Evolutionary conservation across 2,329 filamentous ascomycete species (phyloP).

Genomic region (Xylariaceae sp.): DNA sequence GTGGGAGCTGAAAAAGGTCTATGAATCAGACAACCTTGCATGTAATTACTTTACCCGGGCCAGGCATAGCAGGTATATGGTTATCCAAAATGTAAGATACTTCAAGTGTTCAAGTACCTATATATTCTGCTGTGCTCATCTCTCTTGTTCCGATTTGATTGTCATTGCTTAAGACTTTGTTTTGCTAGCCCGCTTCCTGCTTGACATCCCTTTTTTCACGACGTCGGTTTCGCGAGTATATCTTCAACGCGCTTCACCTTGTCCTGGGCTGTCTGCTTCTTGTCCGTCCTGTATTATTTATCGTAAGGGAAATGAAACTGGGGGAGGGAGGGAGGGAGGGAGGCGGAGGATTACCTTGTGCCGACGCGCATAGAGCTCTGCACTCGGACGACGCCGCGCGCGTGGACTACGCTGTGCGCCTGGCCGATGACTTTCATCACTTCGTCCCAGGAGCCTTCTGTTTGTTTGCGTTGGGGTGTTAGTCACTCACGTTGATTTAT

Average conservation of each 20-base stretch:
- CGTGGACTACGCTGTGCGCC: constrained; percentile 79
- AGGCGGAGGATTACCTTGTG: constrained; percentile 60
- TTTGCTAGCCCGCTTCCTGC: no score
- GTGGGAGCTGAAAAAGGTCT: no score
- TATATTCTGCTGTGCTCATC: no score
- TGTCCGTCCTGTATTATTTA: constrained; percentile 70
- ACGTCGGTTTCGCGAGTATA: constrained; percentile 48
- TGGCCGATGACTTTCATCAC: constrained; percentile 88
- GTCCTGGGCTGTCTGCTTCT: constrained; percentile 79
- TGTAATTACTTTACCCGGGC: no score
- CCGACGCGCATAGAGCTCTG: constrained; percentile 90
- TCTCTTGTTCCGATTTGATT: no score
- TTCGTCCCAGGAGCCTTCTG: constrained; percentile 90
- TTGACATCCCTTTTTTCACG: background rate
- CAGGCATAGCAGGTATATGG: no score
- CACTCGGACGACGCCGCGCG: constrained; percentile 78
- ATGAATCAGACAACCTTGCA: no score
- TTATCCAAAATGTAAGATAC: no score
- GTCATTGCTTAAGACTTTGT: no score
- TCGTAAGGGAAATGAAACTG: background rate
- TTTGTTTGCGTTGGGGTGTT: constrained; percentile 10
- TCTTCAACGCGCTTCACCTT: constrained; percentile 72
- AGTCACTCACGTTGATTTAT: no score
- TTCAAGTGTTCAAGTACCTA: no score
- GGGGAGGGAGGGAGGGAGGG: background rate